Conservation (phyloP, 495 filamentous ascomycete genomes). For the Letharia columbiana region DNA sequence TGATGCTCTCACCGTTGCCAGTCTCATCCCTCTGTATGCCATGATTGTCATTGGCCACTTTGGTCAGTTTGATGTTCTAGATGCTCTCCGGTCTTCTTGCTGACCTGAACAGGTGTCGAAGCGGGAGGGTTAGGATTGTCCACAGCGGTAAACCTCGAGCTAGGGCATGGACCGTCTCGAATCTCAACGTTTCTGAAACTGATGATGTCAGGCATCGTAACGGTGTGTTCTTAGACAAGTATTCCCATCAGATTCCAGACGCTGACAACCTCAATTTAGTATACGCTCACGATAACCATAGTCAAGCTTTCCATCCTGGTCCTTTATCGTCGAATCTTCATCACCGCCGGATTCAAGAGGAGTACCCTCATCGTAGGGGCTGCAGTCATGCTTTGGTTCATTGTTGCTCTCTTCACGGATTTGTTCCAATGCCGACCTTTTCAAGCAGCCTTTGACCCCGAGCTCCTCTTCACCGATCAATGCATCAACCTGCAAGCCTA, state of each 20-base stretch:
- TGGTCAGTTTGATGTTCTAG: not conserved
- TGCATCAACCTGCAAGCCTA: slow-evolving; percentile 14
- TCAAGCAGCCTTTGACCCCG: slow-evolving; percentile 11
- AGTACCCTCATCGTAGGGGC: slow-evolving; percentile 10
- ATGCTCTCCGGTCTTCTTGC: no score
- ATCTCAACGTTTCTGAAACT: not conserved
- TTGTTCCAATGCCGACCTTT: slow-evolving; percentile 24
- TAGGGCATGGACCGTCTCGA: not conserved
- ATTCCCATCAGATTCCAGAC: not conserved
- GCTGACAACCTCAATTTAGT: not conserved
- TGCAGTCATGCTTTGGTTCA: slow-evolving; percentile 15
- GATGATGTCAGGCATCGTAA: slow-evolving; percentile 4
- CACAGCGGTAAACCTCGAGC: not conserved
- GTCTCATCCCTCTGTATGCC: slow-evolving; percentile 6
- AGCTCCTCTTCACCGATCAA: not conserved
- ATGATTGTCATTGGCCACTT: not conserved
- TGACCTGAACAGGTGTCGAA: not conserved
- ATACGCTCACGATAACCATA: slow-evolving; percentile 10
- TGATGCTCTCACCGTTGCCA: slow-evolving; percentile 1
- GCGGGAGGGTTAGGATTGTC: slow-evolving; percentile 2
- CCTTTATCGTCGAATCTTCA: slow-evolving; percentile 18
- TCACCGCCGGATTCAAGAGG: not conserved
- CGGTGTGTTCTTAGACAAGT: not conserved
- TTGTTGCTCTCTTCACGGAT: slow-evolving; percentile 9
- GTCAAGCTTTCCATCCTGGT: slow-evolving; percentile 18